Conservation (phyloP, 2,329 filamentous ascomycete genomes). For the Lasiodiplodia sp. region DNA sequence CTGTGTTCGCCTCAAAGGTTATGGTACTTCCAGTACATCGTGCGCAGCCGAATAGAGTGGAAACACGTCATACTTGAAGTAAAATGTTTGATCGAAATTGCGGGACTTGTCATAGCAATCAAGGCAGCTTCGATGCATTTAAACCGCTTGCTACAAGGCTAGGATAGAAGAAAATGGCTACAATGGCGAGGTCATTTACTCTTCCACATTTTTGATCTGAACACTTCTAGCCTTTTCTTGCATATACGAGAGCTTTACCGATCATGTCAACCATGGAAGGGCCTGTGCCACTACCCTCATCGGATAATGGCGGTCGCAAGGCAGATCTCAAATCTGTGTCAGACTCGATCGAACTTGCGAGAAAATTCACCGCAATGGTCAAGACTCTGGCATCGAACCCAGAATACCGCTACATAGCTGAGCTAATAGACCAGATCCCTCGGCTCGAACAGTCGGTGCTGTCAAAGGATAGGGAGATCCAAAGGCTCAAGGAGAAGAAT, state of each 20-base stretch:
- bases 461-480: background rate
- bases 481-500: background rate
- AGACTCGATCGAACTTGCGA: background rate
- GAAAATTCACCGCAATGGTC: background rate
- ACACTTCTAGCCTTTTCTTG: background rate
- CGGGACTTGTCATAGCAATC: too few relatives aligned
- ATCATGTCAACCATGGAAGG: background rate
- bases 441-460: background rate
- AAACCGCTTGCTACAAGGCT: background rate
- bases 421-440: slow-evolving; percentile 2
- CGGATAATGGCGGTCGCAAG: background rate
- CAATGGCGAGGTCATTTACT: background rate
- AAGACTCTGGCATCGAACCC: background rate
- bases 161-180: background rate
- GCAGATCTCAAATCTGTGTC: background rate
- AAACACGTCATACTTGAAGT: background rate
- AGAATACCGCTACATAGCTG: slow-evolving; percentile 3
- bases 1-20: background rate
- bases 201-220: background rate
- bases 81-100: background rate
- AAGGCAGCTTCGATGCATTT: background rate
- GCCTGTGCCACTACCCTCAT: background rate
- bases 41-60: background rate
- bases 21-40: background rate
- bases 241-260: background rate